Base-by-base conservation (phyloP, 2,329 filamentous ascomycete species). In the Aotearoamyces nothofagi region DNA sequence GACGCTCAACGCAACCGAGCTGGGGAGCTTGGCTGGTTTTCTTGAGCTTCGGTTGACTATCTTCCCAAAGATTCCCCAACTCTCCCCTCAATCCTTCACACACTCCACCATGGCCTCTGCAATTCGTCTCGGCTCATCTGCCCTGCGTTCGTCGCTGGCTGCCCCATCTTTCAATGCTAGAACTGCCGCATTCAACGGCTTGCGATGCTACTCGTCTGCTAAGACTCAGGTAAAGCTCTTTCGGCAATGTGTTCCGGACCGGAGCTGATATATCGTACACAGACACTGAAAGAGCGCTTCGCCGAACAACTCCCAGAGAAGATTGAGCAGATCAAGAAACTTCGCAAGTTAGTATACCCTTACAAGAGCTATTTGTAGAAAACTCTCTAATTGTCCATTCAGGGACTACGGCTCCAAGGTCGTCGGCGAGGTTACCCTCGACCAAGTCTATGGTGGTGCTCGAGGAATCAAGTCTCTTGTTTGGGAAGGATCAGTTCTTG, bases 401-500 rank as follows among this genome's bases (percentile, higher is more conserved):
- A 92, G 84, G 65, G 87, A 93, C 55, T 74, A 92, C 58, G 90
- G 90, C 57, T 81, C 69, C 69, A 96, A 87, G 67, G 82, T 96
- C 51, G 56, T 98, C 46, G 87, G 90, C 58, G 83, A 96, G 72
- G 83, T 98, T 56, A 98, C 90, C 38, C 81, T 98, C 44, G 90
- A 96, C 69, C 90, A 98, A 67, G 90, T 93, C 55, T 98, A 96
- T 59, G 90, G 90, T 57, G 90, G 90, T 76, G 90, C 90, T 53
- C 87, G 90, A 67, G 87, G 90, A 53, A 92, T 98, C 66, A 98
- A 96, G 75, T 78, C 78, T 47, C 78, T 98, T 38, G 90, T 98
- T 50, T 98, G 90, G 90, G 90, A 98, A 63, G 75, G 87, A 49
- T 98, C 90, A 51, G 90, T 98, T 49, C 79, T 98, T 51, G 90